Evolutionary conservation across 129 eudicot genomes (phyloP).

Genomic region (Flaveria brownii): DNA sequence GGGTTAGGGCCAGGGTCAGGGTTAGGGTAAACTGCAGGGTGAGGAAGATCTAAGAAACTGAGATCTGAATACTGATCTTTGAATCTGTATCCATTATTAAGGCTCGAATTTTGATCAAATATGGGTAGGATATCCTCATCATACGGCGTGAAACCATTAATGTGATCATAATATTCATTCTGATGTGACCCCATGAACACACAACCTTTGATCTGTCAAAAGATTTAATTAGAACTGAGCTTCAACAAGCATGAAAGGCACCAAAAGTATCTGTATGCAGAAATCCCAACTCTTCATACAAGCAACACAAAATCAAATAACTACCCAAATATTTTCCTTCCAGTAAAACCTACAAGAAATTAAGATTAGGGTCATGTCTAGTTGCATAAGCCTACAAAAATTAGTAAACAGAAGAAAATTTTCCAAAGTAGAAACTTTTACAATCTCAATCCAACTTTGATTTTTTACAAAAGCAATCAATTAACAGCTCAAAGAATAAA

Average conservation of each 20-base stretch:
- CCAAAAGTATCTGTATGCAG: conserved; percentile 3
- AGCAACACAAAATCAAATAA: not conserved
- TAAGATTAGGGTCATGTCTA: not conserved
- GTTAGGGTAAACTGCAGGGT: conserved; percentile 32
- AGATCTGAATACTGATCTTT: conserved; percentile 50
- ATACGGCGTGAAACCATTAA: conserved; percentile 39
- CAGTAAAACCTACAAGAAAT: not conserved
- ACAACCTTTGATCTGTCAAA: conserved; percentile 6
- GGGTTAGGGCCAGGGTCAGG: conserved; percentile 29
- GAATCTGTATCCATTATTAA: conserved; percentile 41
- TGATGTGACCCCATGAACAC: conserved; percentile 59
- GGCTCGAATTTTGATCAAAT: conserved; percentile 41
- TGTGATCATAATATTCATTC: conserved; percentile 32
- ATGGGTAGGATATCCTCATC: conserved; percentile 43
- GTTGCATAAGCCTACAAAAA: conserved; percentile 7
- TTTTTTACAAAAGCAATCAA: not conserved
- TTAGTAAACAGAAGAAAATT: not conserved
- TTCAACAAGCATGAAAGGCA: conserved; percentile 24
- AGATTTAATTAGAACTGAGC: conserved; percentile 16
- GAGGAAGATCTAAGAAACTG: conserved; percentile 49
- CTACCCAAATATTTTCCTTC: not conserved
- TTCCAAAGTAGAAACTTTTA: not conserved
- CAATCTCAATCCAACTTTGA: conserved; percentile 4
- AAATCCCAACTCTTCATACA: conserved; percentile 19
- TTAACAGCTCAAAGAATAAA: not conserved